A percentile compares a stretch with the other conserved stretches of the same genome.
Evolutionary conservation across 352 stramenopile genomes (phyloP).

Genomic region (Lagenidium sp.): DNA sequence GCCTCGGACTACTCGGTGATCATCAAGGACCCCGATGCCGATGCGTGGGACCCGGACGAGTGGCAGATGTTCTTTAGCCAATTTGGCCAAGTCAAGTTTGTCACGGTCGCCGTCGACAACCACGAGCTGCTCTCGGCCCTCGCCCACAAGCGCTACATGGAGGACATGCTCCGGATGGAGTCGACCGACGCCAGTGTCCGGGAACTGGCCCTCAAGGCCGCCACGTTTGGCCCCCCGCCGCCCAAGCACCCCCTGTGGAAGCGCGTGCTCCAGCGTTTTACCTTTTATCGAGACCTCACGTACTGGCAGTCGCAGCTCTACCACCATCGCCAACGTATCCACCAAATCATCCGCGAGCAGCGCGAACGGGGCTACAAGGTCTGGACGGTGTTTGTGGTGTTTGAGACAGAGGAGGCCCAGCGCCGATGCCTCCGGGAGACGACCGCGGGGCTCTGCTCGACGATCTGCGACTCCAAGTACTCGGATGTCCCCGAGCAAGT

Average conservation of each 20-base stretch:
- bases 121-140: constrained; percentile 42
- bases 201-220: constrained; percentile 23
- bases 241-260: constrained; percentile 10
- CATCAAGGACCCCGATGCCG: constrained; percentile 58
- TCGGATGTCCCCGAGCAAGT: constrained; percentile 22
- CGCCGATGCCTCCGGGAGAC: constrained; percentile 39
- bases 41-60: constrained; percentile 56
- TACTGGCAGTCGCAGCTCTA: constrained; percentile 58
- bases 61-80: constrained; percentile 58
- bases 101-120: constrained; percentile 62
- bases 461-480: constrained; percentile 25
- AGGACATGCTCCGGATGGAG: constrained; percentile 65
- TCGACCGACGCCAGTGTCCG: constrained; percentile 23
- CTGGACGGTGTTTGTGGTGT: constrained; percentile 75
- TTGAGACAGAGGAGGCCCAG: constrained; percentile 61
- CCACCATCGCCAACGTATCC: constrained; percentile 26
- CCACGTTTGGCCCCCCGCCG: constrained; percentile 19
- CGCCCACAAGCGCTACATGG: constrained; percentile 52
- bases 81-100: constrained; percentile 62
- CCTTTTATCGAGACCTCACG: constrained; percentile 34
- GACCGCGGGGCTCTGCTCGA: constrained; percentile 35
- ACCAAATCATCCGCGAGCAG: constrained; percentile 21
- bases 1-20: constrained; percentile 63
- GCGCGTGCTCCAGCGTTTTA: constrained; percentile 26
- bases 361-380: constrained; percentile 25